Conservation (phyloP, 352 stramenopile species). For the Phytophthora pisi region DNA sequence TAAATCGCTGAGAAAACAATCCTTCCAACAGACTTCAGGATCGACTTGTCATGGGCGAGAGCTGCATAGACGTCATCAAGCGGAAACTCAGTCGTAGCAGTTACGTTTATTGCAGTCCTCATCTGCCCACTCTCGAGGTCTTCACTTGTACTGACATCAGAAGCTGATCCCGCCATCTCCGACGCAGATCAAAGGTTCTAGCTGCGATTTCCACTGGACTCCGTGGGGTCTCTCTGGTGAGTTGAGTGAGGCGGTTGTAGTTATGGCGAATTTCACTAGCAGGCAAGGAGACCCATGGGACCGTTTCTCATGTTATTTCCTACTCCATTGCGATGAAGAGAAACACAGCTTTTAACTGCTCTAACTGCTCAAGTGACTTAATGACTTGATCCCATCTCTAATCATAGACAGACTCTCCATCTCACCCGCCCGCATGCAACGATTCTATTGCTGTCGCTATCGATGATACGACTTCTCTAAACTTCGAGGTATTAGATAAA, state of each 20-base stretch:
- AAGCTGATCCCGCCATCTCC: neutral
- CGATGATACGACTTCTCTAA: no score
- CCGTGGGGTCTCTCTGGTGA: neutral
- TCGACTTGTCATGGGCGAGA: conserved; percentile 40
- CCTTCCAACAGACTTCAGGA: conserved; percentile 32
- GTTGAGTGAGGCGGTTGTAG: neutral
- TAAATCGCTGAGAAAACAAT: conserved; percentile 43
- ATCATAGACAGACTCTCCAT: no score
- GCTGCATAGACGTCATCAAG: conserved; percentile 21
- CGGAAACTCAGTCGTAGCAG: neutral
- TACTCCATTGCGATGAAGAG: no score
- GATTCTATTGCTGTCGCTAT: no score
- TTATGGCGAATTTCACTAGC: no score
- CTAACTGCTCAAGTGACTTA: no score
- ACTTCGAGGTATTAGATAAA: no score
- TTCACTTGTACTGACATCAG: neutral
- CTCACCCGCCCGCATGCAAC: no score
- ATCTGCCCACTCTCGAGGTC: conserved; percentile 9
- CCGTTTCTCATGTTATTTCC: no score
- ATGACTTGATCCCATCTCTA: no score
- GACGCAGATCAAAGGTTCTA: neutral
- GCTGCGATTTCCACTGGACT: neutral
- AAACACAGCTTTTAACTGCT: no score
- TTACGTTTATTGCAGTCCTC: neutral
- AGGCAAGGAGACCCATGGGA: no score